Percentiles rank a stretch among this genome's conserved stretches.
Conservation (phyloP, 2,329 filamentous ascomycete species). For the Ramichloridium luteum region DNA sequence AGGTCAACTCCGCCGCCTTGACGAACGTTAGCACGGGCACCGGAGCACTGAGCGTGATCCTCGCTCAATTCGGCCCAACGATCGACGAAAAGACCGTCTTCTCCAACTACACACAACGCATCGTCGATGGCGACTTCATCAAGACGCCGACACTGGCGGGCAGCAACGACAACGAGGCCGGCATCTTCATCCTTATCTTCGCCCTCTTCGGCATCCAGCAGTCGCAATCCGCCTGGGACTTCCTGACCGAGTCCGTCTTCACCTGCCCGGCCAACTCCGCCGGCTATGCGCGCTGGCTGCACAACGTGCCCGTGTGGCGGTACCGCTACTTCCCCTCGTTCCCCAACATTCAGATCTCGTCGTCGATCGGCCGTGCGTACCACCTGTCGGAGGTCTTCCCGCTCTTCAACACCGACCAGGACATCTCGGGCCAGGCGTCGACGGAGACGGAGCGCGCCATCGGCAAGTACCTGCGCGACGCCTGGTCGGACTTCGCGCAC, state of each 20-base stretch:
- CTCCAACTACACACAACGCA: constrained; percentile 9
- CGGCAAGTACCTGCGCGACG: constrained; percentile 17
- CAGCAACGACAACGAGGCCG: constrained; percentile 8
- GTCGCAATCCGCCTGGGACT: constrained; percentile 8
- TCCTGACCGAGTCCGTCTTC: constrained; percentile 1
- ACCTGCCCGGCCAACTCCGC: constrained; percentile 32
- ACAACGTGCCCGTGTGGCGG: constrained; percentile 20
- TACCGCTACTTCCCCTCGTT: constrained; percentile 22
- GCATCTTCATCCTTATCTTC: too few species aligned
- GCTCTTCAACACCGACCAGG: constrained; percentile 23
- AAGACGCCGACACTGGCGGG: constrained; percentile 6
- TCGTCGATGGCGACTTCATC: constrained; percentile 8
- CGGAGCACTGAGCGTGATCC: constrained; percentile 1
- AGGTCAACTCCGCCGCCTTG: constrained; percentile 5
- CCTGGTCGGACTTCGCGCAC: constrained; percentile 25
- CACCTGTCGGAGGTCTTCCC: constrained; percentile 22
- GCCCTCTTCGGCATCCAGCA: too few species aligned
- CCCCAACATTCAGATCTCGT: constrained; percentile 10
- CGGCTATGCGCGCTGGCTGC: constrained; percentile 24
- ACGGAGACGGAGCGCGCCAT: constrained; percentile 10
- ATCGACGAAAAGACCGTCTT: constrained; percentile 11
- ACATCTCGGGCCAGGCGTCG: too few species aligned
- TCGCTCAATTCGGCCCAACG: constrained; percentile 5
- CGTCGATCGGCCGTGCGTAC: constrained; percentile 21
- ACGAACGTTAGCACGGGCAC: constrained; percentile 9